Conservation (phyloP, 805 yeast species). For the Saccharomyces jurei region DNA sequence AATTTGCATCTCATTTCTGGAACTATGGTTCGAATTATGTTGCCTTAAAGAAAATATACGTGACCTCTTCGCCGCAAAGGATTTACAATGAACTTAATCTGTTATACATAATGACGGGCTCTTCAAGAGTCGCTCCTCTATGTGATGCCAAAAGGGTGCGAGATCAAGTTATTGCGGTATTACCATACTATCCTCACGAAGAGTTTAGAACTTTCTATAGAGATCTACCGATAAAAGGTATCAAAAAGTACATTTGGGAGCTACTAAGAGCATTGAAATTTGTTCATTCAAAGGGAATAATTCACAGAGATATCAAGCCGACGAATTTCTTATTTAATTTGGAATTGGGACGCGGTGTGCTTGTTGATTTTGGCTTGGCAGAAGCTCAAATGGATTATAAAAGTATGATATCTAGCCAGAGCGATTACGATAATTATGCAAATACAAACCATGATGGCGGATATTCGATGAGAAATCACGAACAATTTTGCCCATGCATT, state of each 20-base stretch:
- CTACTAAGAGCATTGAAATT: constrained; percentile 61
- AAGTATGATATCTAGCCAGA: neutral
- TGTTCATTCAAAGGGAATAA: constrained; percentile 65
- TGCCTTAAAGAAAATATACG: constrained; percentile 89
- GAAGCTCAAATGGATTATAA: constrained; percentile 41
- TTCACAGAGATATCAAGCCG: constrained; percentile 90
- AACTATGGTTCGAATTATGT: constrained; percentile 42
- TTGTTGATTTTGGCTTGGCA: constrained; percentile 90
- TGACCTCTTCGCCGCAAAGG: constrained; percentile 88
- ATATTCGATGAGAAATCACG: constrained; percentile 20
- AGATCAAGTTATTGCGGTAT: constrained; percentile 88
- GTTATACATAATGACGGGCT: constrained; percentile 59
- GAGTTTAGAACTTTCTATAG: constrained; percentile 85
- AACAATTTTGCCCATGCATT: constrained; percentile 50
- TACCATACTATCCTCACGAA: constrained; percentile 85
- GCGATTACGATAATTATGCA: constrained; percentile 8
- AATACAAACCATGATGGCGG: constrained; percentile 1
- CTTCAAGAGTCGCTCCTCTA: constrained; percentile 75
- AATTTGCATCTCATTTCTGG: constrained; percentile 27
- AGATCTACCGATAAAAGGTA: constrained; percentile 70
- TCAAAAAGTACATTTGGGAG: constrained; percentile 72
- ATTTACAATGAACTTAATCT: constrained; percentile 81
- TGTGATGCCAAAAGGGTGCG: constrained; percentile 79
- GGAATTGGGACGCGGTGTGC: constrained; percentile 66
- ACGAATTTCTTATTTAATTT: constrained; percentile 63